Evolutionary conservation across 1,284 basidiomycete genomes (phyloP), one percentile per base, ranked within the genome.

Genomic region (Entoloma clypeatum): DNA sequence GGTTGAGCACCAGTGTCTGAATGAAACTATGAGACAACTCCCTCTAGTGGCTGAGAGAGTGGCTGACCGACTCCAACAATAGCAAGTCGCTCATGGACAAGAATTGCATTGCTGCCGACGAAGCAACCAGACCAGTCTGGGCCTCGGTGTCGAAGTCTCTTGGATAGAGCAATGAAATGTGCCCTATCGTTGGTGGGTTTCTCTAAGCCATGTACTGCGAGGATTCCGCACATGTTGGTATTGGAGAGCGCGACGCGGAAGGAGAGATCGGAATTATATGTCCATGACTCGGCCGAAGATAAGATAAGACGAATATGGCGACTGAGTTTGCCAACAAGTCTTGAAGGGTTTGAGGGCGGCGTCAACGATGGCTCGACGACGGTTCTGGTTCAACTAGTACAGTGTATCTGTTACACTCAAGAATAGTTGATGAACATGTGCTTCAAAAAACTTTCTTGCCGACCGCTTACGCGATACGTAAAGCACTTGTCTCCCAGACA

Each of bases 1-100:
- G 96, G 96, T 63, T 99, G 96, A 27, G 96, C 96, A 54, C 96
- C 96, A 21, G 93, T 90, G 64, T 98, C 95, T 96, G 51, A 7
- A 38, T 36, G 22, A 48, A 31, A 23, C 25, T 41, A 32, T 43
- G 32, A 43, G 16, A 40, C 13, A 30, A 25, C 8, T 26, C 25
- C 35, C 17, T 9, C 28, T 24, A 46, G 17, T 21, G 5, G 5
- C 40, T 26, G 16, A 27, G 23, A 23, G 5, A 25, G 19, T 29
- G 25, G 77, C 90, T 69, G 48, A 93, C 93, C 93, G 54, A 99
- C 92, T 59, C 96, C 96, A 48, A 99, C 96, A 62, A 99, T 92
- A 30, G 96, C 96, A 39, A 99, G 75, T 51, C 92, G 85, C 63
- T 94, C 92, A 55, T 95, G 92, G 21, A 87, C 87, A 42, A 95